Percentiles rank a stretch among this genome's conserved stretches.
Conservation (phyloP, 768 basidiomycete species). For the Kwoniella botswanensis region DNA sequence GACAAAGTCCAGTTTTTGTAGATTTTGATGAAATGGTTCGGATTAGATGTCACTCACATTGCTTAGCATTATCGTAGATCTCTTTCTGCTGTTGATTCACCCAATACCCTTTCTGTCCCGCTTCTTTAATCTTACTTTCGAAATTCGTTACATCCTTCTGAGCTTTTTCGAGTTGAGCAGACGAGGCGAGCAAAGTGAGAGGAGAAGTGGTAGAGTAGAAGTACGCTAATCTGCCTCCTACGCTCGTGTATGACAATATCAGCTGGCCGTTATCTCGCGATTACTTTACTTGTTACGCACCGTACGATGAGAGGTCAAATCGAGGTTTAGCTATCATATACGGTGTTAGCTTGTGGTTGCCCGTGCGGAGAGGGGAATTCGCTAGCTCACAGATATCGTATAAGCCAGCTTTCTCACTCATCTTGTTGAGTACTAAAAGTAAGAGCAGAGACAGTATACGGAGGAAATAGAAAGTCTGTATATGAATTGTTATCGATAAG, state of each 20-base stretch:
- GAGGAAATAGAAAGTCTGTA: too few relatives aligned
- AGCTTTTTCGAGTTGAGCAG: conserved; percentile 44
- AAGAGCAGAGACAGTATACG: too few relatives aligned
- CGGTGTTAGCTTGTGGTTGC: background rate
- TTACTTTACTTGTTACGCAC: conserved; percentile 19
- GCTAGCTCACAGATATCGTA: conserved; percentile 45
- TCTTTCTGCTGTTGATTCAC: conserved; percentile 42
- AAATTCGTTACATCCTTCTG: conserved; percentile 49
- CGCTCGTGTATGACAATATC: background rate
- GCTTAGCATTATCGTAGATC: conserved; percentile 46
- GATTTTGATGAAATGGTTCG: too few relatives aligned
- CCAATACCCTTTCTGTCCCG: conserved; percentile 46
- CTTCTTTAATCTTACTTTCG: conserved; percentile 51
- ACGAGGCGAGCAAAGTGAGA: conserved; percentile 52
- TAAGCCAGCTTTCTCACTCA: conserved; percentile 16
- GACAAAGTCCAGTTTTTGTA: too few relatives aligned
- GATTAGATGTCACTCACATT: conserved; percentile 36
- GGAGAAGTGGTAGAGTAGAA: conserved; percentile 57
- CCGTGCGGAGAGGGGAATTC: too few relatives aligned
- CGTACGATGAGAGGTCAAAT: conserved; percentile 52
- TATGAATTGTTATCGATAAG: conserved; percentile 3
- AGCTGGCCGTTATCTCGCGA: background rate
- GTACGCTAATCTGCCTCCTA: conserved; percentile 51
- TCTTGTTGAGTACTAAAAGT: too few relatives aligned
- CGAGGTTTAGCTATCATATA: conserved; percentile 42